A percentile compares a stretch with the other conserved stretches of the same genome.
Conservation (phyloP, 2,329 filamentous ascomycete species). For the Ascochyta koolunga region DNA sequence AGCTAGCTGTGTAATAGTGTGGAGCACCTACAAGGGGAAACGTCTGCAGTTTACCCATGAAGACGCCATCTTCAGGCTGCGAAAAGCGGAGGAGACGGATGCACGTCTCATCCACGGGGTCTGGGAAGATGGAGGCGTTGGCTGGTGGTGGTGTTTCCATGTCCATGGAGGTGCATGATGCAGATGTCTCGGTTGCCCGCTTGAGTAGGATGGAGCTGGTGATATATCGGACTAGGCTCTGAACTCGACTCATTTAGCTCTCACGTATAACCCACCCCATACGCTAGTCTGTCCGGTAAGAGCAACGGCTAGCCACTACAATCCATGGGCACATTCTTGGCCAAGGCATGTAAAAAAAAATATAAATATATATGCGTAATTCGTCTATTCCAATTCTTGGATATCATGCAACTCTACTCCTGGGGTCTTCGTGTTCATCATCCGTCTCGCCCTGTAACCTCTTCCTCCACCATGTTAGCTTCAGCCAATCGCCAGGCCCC, state of each 20-base stretch:
- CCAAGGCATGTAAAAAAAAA: too few relatives aligned
- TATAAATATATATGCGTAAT: not conserved
- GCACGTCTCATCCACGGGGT: constrained; percentile 21
- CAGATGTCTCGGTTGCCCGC: not conserved
- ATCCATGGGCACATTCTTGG: too few relatives aligned
- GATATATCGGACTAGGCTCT: too few relatives aligned
- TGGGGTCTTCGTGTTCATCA: constrained; percentile 24
- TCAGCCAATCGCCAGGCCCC: constrained; percentile 44
- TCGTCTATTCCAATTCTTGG: constrained; percentile 15
- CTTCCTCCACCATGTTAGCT: constrained; percentile 48
- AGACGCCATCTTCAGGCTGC: constrained; percentile 11
- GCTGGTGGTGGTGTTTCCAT: not conserved
- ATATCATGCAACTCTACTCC: constrained; percentile 22
- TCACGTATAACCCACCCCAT: constrained; percentile 1
- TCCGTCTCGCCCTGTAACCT: constrained; percentile 41
- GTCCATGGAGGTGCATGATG: constrained; percentile 12
- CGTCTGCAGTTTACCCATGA: constrained; percentile 26
- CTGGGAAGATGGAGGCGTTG: constrained; percentile 7
- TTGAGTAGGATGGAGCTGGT: too few relatives aligned
- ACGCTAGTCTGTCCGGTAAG: not conserved
- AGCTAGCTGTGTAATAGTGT: constrained; percentile 37
- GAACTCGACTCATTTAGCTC: too few relatives aligned
- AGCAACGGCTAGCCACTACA: too few relatives aligned
- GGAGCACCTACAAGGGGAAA: constrained; percentile 34
- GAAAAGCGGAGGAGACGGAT: constrained; percentile 35